A percentile compares a stretch with the other conserved stretches of the same genome.
Evolutionary conservation across 208 protist genomes (phyloP).

Genomic region (Balamuthia mandrillaris): DNA sequence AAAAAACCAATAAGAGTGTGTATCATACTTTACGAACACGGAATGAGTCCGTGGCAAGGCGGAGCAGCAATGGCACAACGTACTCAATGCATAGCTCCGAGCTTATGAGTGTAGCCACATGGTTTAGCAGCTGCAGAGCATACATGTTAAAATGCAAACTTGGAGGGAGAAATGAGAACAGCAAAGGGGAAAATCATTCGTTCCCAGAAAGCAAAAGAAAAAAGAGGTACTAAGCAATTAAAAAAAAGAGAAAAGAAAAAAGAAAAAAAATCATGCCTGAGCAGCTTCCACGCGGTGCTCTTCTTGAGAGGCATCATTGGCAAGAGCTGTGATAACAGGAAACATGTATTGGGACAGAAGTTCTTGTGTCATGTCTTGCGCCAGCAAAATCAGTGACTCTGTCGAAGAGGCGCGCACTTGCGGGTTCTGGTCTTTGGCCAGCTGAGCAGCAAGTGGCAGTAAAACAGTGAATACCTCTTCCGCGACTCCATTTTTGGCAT

Average conservation of each 20-base stretch:
- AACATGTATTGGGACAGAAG: background rate
- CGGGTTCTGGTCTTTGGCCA: background rate
- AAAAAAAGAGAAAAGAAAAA: too few relatives aligned
- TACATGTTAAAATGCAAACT: background rate
- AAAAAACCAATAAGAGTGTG: background rate
- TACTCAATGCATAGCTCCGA: conserved; percentile 4
- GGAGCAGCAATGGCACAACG: background rate
- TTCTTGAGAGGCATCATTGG: background rate
- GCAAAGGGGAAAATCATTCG: too few relatives aligned
- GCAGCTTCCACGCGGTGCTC: background rate
- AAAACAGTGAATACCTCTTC: background rate
- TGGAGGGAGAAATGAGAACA: too few relatives aligned
- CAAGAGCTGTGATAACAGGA: background rate
- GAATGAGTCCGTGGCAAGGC: background rate
- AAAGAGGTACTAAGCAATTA: too few relatives aligned
- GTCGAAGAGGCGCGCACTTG: background rate
- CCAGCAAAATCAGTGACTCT: background rate
- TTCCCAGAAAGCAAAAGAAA: too few relatives aligned
- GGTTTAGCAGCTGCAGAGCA: background rate
- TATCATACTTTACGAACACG: background rate
- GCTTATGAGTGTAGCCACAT: background rate
- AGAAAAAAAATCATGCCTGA: background rate
- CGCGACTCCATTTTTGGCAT: background rate
- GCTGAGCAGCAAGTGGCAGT: background rate
- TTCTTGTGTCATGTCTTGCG: background rate